phyloP scores from a whole-genome alignment of 371 early-diverging fungal species.

The Haplosporangium sp. region DNA sequence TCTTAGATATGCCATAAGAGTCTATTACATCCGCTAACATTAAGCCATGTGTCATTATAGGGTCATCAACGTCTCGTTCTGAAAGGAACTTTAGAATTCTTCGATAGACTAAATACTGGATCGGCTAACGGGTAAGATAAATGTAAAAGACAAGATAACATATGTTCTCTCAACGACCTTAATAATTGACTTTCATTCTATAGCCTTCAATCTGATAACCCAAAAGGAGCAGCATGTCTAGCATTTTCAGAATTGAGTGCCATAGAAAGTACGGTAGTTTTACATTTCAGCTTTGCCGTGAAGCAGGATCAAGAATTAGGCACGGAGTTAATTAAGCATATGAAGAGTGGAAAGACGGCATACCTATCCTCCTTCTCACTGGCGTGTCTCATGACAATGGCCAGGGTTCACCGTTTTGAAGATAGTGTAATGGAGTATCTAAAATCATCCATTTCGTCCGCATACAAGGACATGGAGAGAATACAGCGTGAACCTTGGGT shows the following conservation, averaged over 20 bases:
- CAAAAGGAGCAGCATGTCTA: slow-evolving; percentile 36
- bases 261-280: slow-evolving; percentile 71
- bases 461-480: slow-evolving; percentile 66
- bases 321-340: slow-evolving; percentile 65
- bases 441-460: slow-evolving; percentile 58
- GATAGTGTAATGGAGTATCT: slow-evolving; percentile 68
- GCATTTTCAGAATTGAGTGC: slow-evolving; percentile 51
- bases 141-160: background rate
- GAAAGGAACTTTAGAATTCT: slow-evolving; percentile 60
- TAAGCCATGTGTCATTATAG: slow-evolving; percentile 19
- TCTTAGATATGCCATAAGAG: too few species aligned
- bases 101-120: slow-evolving; percentile 54
- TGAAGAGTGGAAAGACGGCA: slow-evolving; percentile 59
- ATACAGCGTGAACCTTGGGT: slow-evolving; percentile 66
- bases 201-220: slow-evolving; percentile 37
- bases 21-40: too few species aligned
- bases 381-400: slow-evolving; percentile 68
- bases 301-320: slow-evolving; percentile 76
- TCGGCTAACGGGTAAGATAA: slow-evolving; percentile 34
- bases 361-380: slow-evolving; percentile 64
- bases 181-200: background rate
- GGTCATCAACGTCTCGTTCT: slow-evolving; percentile 62
- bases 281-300: slow-evolving; percentile 72
- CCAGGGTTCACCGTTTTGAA: slow-evolving; percentile 70
- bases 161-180: background rate